Conservation (phyloP, 75 land plant species). For the Pinus taeda region DNA sequence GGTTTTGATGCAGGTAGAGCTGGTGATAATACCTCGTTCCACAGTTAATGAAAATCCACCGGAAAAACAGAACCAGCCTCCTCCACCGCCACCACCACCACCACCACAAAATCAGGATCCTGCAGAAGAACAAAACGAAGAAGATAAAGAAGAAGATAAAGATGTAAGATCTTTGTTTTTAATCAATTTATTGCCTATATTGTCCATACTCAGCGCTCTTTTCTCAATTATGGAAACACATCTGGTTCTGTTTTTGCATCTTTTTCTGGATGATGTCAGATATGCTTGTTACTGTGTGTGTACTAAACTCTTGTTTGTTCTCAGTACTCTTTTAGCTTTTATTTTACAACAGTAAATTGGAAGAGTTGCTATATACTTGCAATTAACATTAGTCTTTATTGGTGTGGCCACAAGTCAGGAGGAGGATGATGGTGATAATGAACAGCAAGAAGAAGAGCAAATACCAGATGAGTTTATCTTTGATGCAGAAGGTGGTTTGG, state of each 20-base stretch:
- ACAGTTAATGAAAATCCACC: constrained; percentile 71
- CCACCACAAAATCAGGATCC: constrained; percentile 76
- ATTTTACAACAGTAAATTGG: not conserved
- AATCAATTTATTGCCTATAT: not conserved
- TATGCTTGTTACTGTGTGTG: not conserved
- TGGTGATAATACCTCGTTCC: constrained; percentile 97
- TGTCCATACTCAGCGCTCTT: not conserved
- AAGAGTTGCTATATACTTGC: not conserved
- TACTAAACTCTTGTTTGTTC: not conserved
- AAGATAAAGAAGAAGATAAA: constrained; percentile 87
- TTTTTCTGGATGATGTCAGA: constrained; percentile 10
- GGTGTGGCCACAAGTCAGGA: constrained; percentile 27
- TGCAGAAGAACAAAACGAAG: constrained; percentile 72
- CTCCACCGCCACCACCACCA: constrained; percentile 89
- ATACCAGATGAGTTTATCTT: constrained; percentile 96
- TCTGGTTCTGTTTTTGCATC: not conserved
- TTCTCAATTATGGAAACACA: not conserved
- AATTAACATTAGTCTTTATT: not conserved
- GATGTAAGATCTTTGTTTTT: constrained; percentile 27
- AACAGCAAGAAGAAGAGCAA: constrained; percentile 81
- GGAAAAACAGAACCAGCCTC: constrained; percentile 80
- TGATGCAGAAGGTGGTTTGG: constrained; percentile 98
- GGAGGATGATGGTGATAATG: constrained; percentile 69
- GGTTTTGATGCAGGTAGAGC: constrained; percentile 71
- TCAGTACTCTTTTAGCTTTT: not conserved